phyloP scores from a whole-genome alignment of 148 eudicot genomes.

The Persicaria tinctoria region DNA sequence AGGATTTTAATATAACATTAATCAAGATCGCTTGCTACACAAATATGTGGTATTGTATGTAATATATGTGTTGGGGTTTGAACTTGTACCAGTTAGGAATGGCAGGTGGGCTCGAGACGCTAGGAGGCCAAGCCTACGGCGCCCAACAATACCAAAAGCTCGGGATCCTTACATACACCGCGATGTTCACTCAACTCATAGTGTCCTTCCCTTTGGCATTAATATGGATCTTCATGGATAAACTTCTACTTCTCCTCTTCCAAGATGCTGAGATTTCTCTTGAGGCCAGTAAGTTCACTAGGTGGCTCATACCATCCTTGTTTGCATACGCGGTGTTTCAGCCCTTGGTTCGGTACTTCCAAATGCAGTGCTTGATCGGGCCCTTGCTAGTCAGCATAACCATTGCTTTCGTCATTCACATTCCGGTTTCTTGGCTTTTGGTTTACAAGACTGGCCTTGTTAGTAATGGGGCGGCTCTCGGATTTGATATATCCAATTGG shows the following conservation, averaged over 20 bases:
- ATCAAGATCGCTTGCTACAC: too few species aligned
- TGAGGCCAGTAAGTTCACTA: slow-evolving; percentile 30
- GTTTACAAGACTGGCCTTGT: slow-evolving; percentile 27
- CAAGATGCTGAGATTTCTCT: slow-evolving; percentile 37
- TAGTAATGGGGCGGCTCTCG: slow-evolving; percentile 31
- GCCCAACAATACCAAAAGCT: slow-evolving; percentile 39
- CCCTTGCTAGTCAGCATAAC: slow-evolving; percentile 32
- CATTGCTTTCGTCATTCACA: slow-evolving; percentile 20
- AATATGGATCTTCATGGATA: slow-evolving; percentile 41
- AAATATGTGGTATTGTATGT: too few species aligned
- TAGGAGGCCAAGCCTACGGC: slow-evolving; percentile 58
- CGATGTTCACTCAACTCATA: slow-evolving; percentile 27
- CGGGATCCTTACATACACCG: slow-evolving; percentile 33
- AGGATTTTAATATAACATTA: too few species aligned
- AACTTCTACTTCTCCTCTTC: slow-evolving; percentile 24
- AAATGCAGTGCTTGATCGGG: slow-evolving; percentile 31
- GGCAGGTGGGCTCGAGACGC: slow-evolving; percentile 45
- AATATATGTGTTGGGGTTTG: background rate
- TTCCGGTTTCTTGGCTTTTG: slow-evolving; percentile 33
- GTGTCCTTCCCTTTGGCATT: slow-evolving; percentile 31
- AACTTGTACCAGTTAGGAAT: slow-evolving; percentile 33
- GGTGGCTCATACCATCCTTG: slow-evolving; percentile 30
- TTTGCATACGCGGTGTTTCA: slow-evolving; percentile 32
- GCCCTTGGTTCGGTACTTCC: slow-evolving; percentile 31
- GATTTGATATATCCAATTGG: slow-evolving; percentile 35